phyloP scores from a whole-genome alignment of 371 early-diverging fungal genomes.

The Smittium mucronatum region DNA sequence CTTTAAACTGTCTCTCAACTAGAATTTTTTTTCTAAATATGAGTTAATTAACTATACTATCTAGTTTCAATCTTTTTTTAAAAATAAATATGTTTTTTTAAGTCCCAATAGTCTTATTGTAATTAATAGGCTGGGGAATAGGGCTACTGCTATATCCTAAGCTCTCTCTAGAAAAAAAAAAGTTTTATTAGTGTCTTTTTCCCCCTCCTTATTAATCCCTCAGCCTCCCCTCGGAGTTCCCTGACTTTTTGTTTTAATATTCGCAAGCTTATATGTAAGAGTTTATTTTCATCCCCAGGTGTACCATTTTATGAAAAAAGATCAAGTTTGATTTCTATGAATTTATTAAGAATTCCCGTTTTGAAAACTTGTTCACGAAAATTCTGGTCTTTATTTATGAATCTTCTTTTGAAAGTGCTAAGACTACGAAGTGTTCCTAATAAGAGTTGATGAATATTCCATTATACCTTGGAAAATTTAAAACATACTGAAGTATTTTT shows the following conservation, averaged over 20 bases:
- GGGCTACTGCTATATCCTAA: constrained; percentile 3
- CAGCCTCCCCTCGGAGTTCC: too few relatives aligned
- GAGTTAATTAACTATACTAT: background rate
- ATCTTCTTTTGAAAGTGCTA: constrained; percentile 6
- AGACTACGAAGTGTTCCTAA: background rate
- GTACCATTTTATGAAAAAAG: too few relatives aligned
- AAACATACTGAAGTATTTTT: background rate
- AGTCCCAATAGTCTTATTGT: background rate
- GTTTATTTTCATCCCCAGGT: too few relatives aligned
- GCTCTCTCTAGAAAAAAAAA: constrained; percentile 11
- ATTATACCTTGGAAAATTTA: background rate
- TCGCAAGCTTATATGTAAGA: too few relatives aligned
- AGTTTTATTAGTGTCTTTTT: too few relatives aligned
- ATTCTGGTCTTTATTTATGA: constrained; percentile 15
- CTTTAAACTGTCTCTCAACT: background rate
- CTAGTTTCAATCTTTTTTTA: background rate
- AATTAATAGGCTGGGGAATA: background rate
- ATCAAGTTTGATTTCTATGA: too few relatives aligned
- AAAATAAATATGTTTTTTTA: background rate
- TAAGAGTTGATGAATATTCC: background rate
- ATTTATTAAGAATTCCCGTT: too few relatives aligned
- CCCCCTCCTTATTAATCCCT: too few relatives aligned
- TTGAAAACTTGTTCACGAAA: too few relatives aligned
- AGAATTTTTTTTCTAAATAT: background rate
- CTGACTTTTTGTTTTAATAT: too few relatives aligned